phyloP scores from a whole-genome alignment of 2,329 filamentous ascomycete species.

The Fusarium irregulare region DNA sequence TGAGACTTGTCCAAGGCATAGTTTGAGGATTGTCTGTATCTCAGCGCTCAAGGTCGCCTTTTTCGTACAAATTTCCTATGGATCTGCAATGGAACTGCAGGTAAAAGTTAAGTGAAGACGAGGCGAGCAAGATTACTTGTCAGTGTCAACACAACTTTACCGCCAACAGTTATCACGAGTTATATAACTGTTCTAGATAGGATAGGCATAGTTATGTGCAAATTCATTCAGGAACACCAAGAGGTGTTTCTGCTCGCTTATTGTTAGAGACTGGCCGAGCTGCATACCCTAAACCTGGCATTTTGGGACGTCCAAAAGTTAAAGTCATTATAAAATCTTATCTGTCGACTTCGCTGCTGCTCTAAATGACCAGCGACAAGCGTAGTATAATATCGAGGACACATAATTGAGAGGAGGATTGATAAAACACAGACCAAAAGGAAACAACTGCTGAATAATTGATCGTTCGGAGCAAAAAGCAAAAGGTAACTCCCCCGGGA shows the following conservation, averaged over 20 bases:
- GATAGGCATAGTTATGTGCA: not conserved
- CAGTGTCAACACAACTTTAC: not conserved
- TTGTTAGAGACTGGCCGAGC: not conserved
- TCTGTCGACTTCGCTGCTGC: not conserved
- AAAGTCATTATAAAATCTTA: not conserved
- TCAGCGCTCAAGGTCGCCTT: not conserved
- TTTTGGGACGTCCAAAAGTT: not conserved
- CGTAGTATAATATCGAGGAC: too few relatives aligned
- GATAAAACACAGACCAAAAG: not conserved
- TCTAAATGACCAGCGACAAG: not conserved
- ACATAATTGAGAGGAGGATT: too few relatives aligned
- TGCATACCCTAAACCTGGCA: not conserved
- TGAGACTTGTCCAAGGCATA: not conserved
- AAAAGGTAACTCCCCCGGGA: conserved; percentile 42
- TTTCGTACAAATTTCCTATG: not conserved
- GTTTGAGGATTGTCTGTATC: not conserved
- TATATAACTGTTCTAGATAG: not conserved
- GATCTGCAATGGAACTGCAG: not conserved
- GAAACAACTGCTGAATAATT: too few relatives aligned
- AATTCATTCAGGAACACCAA: not conserved
- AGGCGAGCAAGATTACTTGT: not conserved
- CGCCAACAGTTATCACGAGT: not conserved
- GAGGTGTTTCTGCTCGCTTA: not conserved
- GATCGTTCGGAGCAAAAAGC: fast-evolving
- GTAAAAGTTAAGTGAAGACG: not conserved